Base-by-base conservation (phyloP, 805 yeast species). In the Cyberlindnera bimundalis region DNA sequence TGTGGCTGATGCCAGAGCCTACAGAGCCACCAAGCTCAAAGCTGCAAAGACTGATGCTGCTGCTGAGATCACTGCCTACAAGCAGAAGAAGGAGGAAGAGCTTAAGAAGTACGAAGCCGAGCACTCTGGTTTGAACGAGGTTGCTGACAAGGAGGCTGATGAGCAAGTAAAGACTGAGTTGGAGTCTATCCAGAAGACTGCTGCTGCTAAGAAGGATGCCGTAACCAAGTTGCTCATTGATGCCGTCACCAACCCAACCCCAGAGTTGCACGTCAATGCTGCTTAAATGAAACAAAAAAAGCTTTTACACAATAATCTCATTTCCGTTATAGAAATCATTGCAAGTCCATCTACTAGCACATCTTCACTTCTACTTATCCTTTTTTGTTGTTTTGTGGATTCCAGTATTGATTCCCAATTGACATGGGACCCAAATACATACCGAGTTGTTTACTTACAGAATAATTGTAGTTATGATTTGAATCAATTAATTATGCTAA, bases 21-120 rank as follows among this genome's bases (percentile, higher is more conserved):
- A 83, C 70, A 87, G 96, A 66, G 76, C 93, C 30, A 82, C 78
- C 52, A 84, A 89, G 51, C 75, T 93, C 62, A 93, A 91, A 77
- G 90, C 93, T 34, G 96, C 98, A 39, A 91, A 89, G 71, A 69
- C 82, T 18, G 98, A 93, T 63, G 99, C 99, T 27, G 84, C 88
- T 50, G 68, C 73, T 42, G 99, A 93, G 66, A 87, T 93, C 56
- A 84, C 81, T 51, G 81, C 79, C 42, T 93, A 93, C 76, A 90
- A 86, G 73, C 62, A 72, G 37, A 76, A 80, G 62, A 91, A 90
- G 71, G 96, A 90, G 50, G 69, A 67, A 35, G 96, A 91, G 66
- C 78, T 91, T 66, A 74, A 77, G 60, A 68, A 77, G 48, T 81
- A 73, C 57, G 93, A 87, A 62, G 66, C 73, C 29, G 79, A 81